Evolutionary conservation across 1,139 yeast species (phyloP).

Genomic region (Geotrichum reessii): DNA sequence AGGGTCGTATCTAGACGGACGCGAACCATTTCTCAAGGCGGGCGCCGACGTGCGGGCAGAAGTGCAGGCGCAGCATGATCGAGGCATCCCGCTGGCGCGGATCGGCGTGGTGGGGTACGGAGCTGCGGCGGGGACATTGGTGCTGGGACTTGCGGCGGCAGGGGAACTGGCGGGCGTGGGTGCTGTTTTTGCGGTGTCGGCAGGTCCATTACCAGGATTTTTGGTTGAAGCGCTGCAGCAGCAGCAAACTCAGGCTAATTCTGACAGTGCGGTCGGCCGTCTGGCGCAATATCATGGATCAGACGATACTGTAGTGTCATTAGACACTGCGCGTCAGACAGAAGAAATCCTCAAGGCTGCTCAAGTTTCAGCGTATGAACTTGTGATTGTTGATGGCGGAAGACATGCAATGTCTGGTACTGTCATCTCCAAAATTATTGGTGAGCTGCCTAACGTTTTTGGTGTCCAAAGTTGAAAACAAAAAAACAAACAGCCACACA

Average conservation of each 20-base stretch:
- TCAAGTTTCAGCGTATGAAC: background rate
- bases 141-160: slow-evolving; percentile 7
- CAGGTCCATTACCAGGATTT: background rate
- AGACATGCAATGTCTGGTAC: background rate
- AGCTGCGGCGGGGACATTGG: slow-evolving; percentile 3
- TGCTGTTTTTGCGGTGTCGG: background rate
- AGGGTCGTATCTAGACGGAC: slow-evolving; percentile 6
- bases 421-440: background rate
- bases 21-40: background rate
- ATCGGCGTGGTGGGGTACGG: slow-evolving; percentile 9
- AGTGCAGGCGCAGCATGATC: slow-evolving; percentile 3
- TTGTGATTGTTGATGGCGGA: background rate
- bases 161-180: slow-evolving; percentile 1
- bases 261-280: background rate
- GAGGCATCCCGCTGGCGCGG: slow-evolving; percentile 9
- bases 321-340: background rate
- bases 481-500: background rate
- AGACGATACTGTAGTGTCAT: background rate
- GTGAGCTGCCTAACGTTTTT: slow-evolving; percentile 6
- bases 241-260: background rate
- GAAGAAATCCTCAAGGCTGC: background rate
- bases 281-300: slow-evolving; percentile 7
- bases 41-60: slow-evolving; percentile 3
- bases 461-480: background rate
- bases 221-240: background rate